A percentile compares a stretch with the other conserved stretches of the same genome.
Conservation (phyloP, 1,284 basidiomycete species). For the Mycena citricolor region DNA sequence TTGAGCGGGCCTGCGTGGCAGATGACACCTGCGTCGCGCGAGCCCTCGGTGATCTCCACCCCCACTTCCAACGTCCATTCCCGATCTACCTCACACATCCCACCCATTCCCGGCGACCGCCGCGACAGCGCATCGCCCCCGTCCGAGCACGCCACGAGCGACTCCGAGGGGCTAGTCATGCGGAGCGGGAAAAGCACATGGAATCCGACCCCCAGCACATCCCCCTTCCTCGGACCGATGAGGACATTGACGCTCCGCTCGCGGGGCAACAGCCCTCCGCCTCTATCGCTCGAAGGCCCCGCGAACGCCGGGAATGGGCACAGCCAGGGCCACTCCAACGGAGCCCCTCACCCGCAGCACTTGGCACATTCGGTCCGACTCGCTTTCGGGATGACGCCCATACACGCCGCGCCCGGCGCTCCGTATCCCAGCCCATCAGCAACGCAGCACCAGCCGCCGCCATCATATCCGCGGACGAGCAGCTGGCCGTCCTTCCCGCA, state of each 20-base stretch:
- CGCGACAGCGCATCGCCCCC: slow-evolving; percentile 3
- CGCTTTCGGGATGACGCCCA: slow-evolving; percentile 90
- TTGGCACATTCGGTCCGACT: slow-evolving; percentile 78
- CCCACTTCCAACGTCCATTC: slow-evolving; percentile 34
- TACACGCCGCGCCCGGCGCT: slow-evolving; percentile 39
- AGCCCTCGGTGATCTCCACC: slow-evolving; percentile 27
- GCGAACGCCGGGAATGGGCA: slow-evolving; percentile 50
- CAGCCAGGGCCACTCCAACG: slow-evolving; percentile 53
- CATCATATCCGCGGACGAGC: slow-evolving; percentile 31
- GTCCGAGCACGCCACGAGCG: slow-evolving; percentile 9
- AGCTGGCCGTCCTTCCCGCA: slow-evolving; percentile 30
- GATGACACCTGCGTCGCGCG: slow-evolving; percentile 39
- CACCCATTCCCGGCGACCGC: neutral
- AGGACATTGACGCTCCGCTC: slow-evolving; percentile 73
- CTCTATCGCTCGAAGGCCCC: slow-evolving; percentile 37
- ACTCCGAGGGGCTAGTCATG: slow-evolving; percentile 14
- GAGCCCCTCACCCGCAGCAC: slow-evolving; percentile 49
- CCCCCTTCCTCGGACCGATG: slow-evolving; percentile 83
- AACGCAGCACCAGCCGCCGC: slow-evolving; percentile 34
- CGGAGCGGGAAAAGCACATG: neutral
- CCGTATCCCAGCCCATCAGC: slow-evolving; percentile 2
- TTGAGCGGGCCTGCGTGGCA: slow-evolving; percentile 56
- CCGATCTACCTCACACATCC: slow-evolving; percentile 30
- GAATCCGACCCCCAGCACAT: slow-evolving; percentile 60
- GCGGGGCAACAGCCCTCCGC: slow-evolving; percentile 47